Evolutionary conservation across 164 flowering plant species (phyloP).

Genomic region (Piper longum): DNA sequence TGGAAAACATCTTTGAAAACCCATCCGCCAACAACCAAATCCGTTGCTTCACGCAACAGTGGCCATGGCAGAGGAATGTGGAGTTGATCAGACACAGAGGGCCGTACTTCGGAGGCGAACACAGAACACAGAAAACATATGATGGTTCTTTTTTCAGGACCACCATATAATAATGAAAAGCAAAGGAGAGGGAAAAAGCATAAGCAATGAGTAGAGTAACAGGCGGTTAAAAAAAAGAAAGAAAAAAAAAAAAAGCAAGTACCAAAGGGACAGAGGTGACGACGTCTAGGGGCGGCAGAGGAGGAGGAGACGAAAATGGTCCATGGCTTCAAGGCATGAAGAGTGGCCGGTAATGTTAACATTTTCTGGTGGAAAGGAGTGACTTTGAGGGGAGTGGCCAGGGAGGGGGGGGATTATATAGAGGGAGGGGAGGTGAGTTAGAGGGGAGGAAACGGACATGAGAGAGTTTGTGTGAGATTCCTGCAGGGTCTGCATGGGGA

Average conservation of each 20-base stretch:
- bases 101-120: neutral
- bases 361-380: neutral
- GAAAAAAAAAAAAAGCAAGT: neutral
- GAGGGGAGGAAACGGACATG: neutral
- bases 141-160: neutral
- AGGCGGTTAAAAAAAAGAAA: neutral
- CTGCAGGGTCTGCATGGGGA: neutral
- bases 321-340: neutral
- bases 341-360: neutral
- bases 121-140: too few species aligned
- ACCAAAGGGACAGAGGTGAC: neutral
- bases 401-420: neutral
- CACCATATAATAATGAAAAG: neutral
- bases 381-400: neutral
- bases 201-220: neutral
- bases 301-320: neutral
- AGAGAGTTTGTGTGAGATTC: neutral
- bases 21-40: neutral
- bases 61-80: neutral
- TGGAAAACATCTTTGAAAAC: neutral
- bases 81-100: neutral
- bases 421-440: neutral
- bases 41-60: too few species aligned
- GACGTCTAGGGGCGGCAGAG: neutral
- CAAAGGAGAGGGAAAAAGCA: neutral